These are phyloP conservation scores for Leucocoprinus leucothites DNA, from an alignment of 768 basidiomycete genomes.

Conservation along the genomic window DNA sequence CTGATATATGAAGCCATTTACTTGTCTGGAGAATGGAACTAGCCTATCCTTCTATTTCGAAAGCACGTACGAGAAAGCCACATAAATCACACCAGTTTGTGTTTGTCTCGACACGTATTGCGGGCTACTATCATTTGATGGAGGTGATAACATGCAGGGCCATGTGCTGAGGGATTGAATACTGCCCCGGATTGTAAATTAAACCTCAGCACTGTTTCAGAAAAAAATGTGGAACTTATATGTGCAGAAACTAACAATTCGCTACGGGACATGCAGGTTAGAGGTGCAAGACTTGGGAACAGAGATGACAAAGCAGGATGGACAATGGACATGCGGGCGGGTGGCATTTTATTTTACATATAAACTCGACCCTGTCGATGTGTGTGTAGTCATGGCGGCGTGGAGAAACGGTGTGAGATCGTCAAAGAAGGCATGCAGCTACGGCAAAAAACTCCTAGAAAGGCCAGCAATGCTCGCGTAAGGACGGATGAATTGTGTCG, in stretches of 20 bases:
- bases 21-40: background rate
- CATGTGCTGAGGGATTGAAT: constrained; percentile 1
- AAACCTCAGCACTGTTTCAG: background rate
- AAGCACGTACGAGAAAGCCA: background rate
- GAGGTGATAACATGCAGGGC: constrained; percentile 7
- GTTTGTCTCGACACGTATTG: background rate
- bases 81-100: constrained; percentile 6
- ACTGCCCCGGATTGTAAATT: background rate
- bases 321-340: background rate
- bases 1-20: constrained; percentile 2
- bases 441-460: constrained; percentile 7
- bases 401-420: constrained; percentile 7
- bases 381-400: constrained; percentile 10
- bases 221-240: background rate
- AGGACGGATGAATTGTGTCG: constrained; percentile 9
- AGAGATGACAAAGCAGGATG: background rate
- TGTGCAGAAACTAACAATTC: background rate
- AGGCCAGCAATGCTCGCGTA: constrained; percentile 10
- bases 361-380: constrained; percentile 11
- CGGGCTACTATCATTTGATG: constrained; percentile 9
- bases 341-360: constrained; percentile 10
- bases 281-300: background rate
- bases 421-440: background rate
- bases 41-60: background rate
- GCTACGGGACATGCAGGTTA: background rate